Percentiles rank a stretch among this genome's conserved stretches.
Evolutionary conservation across 192 early-diverging fungal species (phyloP).

Genomic region (Umbelopsis vinacea): DNA sequence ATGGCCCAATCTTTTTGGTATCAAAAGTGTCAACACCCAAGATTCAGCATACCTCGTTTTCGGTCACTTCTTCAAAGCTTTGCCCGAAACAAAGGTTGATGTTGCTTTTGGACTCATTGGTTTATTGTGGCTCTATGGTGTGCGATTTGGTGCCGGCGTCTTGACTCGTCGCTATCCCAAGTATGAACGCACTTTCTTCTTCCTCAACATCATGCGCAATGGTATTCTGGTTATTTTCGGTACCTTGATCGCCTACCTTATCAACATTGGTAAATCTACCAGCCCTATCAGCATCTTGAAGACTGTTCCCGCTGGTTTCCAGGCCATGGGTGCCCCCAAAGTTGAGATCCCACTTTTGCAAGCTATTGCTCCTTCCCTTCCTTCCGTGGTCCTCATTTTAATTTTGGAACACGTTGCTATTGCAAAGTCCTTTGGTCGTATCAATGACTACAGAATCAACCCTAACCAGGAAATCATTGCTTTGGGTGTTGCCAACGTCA

Average conservation of each 20-base stretch:
- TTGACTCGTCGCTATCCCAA: slow-evolving; percentile 43
- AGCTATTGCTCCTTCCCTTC: slow-evolving; percentile 54
- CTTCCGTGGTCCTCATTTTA: slow-evolving; percentile 73
- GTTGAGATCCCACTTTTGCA: slow-evolving; percentile 59
- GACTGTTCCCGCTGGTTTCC: slow-evolving; percentile 76
- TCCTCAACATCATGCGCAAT: slow-evolving; percentile 73
- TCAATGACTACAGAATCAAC: slow-evolving; percentile 77
- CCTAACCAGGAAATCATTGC: slow-evolving; percentile 92
- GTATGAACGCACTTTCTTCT: slow-evolving; percentile 57
- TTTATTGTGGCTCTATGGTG: slow-evolving; percentile 43
- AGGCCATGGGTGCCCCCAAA: slow-evolving; percentile 57
- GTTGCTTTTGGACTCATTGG: slow-evolving; percentile 58
- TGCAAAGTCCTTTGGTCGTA: slow-evolving; percentile 84
- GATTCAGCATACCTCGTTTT: slow-evolving; percentile 58
- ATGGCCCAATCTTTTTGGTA: slow-evolving; percentile 77
- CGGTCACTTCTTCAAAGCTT: slow-evolving; percentile 46
- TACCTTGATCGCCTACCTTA: slow-evolving; percentile 68
- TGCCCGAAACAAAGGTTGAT: slow-evolving; percentile 52
- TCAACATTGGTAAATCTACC: slow-evolving; percentile 45
- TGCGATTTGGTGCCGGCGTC: slow-evolving; percentile 43
- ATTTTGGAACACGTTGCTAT: slow-evolving; percentile 93
- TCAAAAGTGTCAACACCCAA: slow-evolving; percentile 73
- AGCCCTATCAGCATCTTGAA: slow-evolving; percentile 69
- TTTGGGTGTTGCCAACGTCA: slow-evolving; percentile 80
- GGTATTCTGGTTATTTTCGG: slow-evolving; percentile 75